phyloP scores from a whole-genome alignment of 805 yeast genomes.

The Saturnispora ahearnii region DNA sequence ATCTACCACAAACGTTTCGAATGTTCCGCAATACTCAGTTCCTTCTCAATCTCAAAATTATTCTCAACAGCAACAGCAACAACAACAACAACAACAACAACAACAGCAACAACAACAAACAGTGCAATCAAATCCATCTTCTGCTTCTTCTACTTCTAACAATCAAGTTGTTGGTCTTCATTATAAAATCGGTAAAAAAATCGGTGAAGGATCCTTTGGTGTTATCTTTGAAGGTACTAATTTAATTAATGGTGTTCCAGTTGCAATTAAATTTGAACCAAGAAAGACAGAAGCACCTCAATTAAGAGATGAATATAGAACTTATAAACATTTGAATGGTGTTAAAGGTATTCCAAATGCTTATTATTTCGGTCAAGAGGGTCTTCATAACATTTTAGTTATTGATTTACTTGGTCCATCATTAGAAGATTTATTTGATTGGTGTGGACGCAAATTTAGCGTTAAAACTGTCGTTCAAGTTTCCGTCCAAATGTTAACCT shows the following conservation, averaged over 20 bases:
- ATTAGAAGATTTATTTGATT: slow-evolving; percentile 90
- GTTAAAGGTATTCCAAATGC: slow-evolving; percentile 86
- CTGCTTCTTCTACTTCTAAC: slow-evolving; percentile 13
- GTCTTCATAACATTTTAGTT: slow-evolving; percentile 88
- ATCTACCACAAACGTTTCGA: slow-evolving; percentile 18
- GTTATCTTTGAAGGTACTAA: slow-evolving; percentile 94
- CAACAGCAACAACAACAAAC: slow-evolving; percentile 6
- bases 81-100: slow-evolving; percentile 12
- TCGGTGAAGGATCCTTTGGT: slow-evolving; percentile 98
- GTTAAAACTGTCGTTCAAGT: slow-evolving; percentile 88
- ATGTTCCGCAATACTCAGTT: slow-evolving; percentile 24
- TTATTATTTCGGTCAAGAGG: slow-evolving; percentile 98
- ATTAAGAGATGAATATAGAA: slow-evolving; percentile 88
- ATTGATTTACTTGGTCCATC: slow-evolving; percentile 95
- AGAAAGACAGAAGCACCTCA: slow-evolving; percentile 97
- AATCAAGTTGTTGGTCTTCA: slow-evolving; percentile 84
- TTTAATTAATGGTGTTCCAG: slow-evolving; percentile 82
- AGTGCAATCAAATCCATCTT: slow-evolving; percentile 12
- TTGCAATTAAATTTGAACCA: slow-evolving; percentile 96
- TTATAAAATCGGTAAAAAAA: slow-evolving; percentile 93
- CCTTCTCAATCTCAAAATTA: slow-evolving; percentile 12
- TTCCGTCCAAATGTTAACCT: slow-evolving; percentile 86
- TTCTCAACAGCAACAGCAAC: slow-evolving; percentile 15
- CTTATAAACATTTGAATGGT: slow-evolving; percentile 82
- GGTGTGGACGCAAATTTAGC: slow-evolving; percentile 91